Conservation (phyloP, 179 eudicot species). For the Corrigiola litoralis region DNA sequence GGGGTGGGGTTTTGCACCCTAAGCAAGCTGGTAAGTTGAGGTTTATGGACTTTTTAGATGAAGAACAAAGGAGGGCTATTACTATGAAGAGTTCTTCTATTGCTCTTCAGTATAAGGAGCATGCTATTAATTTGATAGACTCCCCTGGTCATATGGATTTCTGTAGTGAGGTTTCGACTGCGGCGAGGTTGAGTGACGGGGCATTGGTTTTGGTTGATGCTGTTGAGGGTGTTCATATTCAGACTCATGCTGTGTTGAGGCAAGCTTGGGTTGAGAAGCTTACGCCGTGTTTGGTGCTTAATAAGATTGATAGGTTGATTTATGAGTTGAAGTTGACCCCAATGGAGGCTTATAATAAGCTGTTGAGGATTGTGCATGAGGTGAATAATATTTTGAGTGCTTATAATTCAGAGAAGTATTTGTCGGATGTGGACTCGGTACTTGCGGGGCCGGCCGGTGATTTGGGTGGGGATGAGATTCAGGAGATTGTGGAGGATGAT, state of each 20-base stretch:
- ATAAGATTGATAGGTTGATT: slow-evolving; percentile 91
- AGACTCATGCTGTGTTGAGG: slow-evolving; percentile 88
- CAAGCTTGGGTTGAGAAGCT: slow-evolving; percentile 96
- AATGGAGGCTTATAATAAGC: slow-evolving; percentile 66
- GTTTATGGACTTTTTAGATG: slow-evolving; percentile 84
- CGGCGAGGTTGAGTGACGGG: slow-evolving; percentile 89
- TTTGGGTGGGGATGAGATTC: slow-evolving; percentile 31
- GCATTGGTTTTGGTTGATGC: slow-evolving; percentile 87
- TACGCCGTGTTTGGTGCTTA: slow-evolving; percentile 80
- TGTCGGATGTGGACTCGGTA: slow-evolving; percentile 86
- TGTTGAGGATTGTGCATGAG: slow-evolving; percentile 79
- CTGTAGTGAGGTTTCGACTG: slow-evolving; percentile 93
- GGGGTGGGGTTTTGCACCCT: slow-evolving; percentile 78
- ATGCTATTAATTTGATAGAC: slow-evolving; percentile 68
- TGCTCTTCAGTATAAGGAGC: slow-evolving; percentile 40
- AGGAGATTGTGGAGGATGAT: slow-evolving; percentile 64
- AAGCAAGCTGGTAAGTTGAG: slow-evolving; percentile 82
- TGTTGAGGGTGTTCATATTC: slow-evolving; percentile 96
- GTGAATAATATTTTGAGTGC: slow-evolving; percentile 86
- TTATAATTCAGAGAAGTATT: slow-evolving; percentile 79
- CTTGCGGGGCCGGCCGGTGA: slow-evolving; percentile 49
- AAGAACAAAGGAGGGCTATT: slow-evolving; percentile 89
- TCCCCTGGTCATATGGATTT: slow-evolving; percentile 99
- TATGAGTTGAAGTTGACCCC: slow-evolving; percentile 71
- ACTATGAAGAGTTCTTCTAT: slow-evolving; percentile 95